Conservation (phyloP, 352 stramenopile species). For the Globisporangium canariense region DNA sequence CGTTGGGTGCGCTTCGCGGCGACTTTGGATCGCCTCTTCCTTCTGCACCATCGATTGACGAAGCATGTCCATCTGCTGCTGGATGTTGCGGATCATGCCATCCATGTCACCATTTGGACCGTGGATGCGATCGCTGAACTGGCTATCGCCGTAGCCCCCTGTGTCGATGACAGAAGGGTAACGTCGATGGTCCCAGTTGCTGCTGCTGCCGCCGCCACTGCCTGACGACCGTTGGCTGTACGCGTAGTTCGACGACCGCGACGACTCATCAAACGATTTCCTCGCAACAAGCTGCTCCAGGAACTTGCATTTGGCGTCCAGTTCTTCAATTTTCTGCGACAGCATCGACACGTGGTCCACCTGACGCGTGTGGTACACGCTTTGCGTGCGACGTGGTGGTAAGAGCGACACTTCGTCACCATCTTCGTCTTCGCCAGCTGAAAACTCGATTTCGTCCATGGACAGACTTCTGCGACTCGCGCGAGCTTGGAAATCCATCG, state of each 20-base stretch:
- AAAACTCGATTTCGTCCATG: conserved; percentile 35
- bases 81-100: conserved; percentile 76
- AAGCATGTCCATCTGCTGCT: conserved; percentile 81
- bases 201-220: conserved; percentile 4
- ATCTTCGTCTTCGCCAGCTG: conserved; percentile 37
- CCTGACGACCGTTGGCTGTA: conserved; percentile 11
- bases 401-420: conserved; percentile 43
- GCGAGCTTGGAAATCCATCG: conserved; percentile 10
- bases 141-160: conserved; percentile 7
- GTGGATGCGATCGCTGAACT: conserved; percentile 24
- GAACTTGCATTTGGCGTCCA: conserved; percentile 80
- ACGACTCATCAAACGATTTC: conserved; percentile 40
- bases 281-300: conserved; percentile 69
- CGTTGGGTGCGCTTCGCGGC: conserved; percentile 51
- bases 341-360: conserved; percentile 61
- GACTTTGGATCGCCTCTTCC: conserved; percentile 46
- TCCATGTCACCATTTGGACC: conserved; percentile 40
- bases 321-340: conserved; percentile 66
- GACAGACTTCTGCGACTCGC: conserved; percentile 42
- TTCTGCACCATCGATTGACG: conserved; percentile 66
- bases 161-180: conserved; percentile 19
- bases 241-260: conserved; percentile 11
- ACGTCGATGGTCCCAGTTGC: conserved; percentile 13
- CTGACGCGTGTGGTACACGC: conserved; percentile 43
- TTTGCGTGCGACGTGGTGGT: conserved; percentile 52